Base-by-base conservation (phyloP, 2,329 filamentous ascomycete species). In the Fusarium camptoceras region DNA sequence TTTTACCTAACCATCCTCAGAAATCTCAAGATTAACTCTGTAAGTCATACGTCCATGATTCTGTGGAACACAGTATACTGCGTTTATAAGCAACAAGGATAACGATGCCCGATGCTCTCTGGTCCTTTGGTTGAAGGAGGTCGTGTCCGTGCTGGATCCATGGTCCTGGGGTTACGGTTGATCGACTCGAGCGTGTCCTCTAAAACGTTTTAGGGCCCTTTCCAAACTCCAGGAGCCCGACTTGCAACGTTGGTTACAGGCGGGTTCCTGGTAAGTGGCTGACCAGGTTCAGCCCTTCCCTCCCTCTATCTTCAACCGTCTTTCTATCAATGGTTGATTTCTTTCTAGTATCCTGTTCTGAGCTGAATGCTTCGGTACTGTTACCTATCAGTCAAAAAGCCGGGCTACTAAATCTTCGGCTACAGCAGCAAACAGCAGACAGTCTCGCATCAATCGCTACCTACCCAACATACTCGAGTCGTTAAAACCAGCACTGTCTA, bases 31-130 rank as follows among this genome's bases (percentile, higher is more conserved):
- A 34, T 37, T 10, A 15, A 14, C 5, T 6, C 18, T 41, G n/a
- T 18, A 20, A 37, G 31, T 37, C 34, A 37, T 37, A 37, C 10
- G 28, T 30, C 18, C 7, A 42, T 20, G 49, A 42, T 25, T 24
- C 10, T 41, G 24, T 39, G 24, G 18, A n/a, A 51, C 49, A 51
- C 37, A 43, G 44, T 28, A 51, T 28, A 42, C 27, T 66, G 42
- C 48, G 49, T 70, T 25, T 46, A 53, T 53, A 34, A 67, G n/a
- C 55, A 44, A 59, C 50, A 58, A 31, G 50, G 46, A 56, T 55
- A 55, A 59, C 20, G 10, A 54, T 7, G 8, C 25, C 47, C 20
- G 27, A n/a, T 49, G 48, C 30, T 31, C 15, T 37, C 44, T 41
- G 20, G 46, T 44, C 44, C 24, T 43, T 55, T 31, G 30, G 59